Percentiles rank a stretch among this genome's conserved stretches.
Evolutionary conservation across 2,329 filamentous ascomycete species (phyloP).

Genomic region (Aspergillus hiratsukae): DNA sequence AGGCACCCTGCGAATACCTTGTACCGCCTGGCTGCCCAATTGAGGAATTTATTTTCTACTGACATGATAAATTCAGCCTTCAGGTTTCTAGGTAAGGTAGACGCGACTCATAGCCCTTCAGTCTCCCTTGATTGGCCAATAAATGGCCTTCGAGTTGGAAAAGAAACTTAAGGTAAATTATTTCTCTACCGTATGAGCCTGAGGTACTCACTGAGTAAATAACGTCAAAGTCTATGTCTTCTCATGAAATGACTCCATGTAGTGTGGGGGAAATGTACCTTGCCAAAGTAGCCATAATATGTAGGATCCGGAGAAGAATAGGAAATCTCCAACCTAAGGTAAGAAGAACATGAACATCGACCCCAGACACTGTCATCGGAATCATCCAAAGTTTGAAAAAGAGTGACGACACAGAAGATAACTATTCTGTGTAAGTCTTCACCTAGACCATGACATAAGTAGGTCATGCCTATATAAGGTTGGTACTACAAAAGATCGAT

Average conservation of each 20-base stretch:
- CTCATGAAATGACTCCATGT: no score
- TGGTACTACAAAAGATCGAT: background rate
- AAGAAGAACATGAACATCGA: background rate
- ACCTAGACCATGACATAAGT: background rate
- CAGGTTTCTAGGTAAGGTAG: background rate
- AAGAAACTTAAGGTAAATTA: conserved; percentile 1
- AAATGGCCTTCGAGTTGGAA: no score
- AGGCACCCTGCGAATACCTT: background rate
- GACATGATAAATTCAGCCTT: background rate
- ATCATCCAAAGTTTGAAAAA: background rate
- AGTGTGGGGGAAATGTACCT: no score
- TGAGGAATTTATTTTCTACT: conserved; percentile 1
- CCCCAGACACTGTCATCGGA: background rate
- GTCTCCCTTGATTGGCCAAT: no score
- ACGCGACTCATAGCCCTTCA: no score
- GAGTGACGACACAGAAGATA: background rate
- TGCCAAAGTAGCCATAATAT: no score
- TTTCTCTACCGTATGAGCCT: background rate
- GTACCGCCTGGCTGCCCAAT: conserved; percentile 24
- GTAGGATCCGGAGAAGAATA: background rate
- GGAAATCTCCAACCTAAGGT: background rate
- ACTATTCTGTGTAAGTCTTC: background rate
- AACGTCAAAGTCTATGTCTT: background rate
- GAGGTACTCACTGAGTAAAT: background rate
- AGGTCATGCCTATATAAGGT: background rate